Percentiles rank a stretch among this genome's conserved stretches.
Evolutionary conservation across 192 early-diverging fungal genomes (phyloP).

Genomic region (Coemansia sp.): DNA sequence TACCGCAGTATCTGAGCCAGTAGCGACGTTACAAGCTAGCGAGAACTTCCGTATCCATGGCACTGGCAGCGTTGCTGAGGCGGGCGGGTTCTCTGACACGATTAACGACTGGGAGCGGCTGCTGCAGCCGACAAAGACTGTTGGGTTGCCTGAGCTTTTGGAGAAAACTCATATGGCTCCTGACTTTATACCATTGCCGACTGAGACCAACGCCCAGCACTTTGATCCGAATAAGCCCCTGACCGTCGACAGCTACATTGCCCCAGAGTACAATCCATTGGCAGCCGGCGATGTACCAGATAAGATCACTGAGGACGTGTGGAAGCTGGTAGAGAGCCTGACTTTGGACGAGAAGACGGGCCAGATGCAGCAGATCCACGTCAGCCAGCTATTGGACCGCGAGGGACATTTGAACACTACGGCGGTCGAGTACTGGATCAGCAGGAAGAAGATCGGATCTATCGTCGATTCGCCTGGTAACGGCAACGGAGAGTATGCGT

Average conservation of each 20-base stretch:
- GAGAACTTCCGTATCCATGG: conserved; percentile 12
- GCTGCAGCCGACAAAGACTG: conserved; percentile 32
- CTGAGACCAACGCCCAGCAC: neutral
- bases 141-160: conserved; percentile 27
- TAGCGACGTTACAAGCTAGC: neutral
- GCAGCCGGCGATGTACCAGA: conserved; percentile 15
- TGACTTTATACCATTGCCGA: neutral
- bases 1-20: neutral
- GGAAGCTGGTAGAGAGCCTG: conserved; percentile 53
- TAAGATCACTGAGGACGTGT: conserved; percentile 54
- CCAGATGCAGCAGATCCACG: conserved; percentile 70
- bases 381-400: conserved; percentile 52
- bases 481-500: conserved; percentile 43
- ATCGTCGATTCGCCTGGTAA: conserved; percentile 60
- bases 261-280: conserved; percentile 7
- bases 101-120: conserved; percentile 23
- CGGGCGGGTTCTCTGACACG: neutral
- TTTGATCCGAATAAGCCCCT: conserved; percentile 24
- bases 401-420: conserved; percentile 55
- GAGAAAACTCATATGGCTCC: conserved; percentile 6
- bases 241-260: conserved; percentile 22
- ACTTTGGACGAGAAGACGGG: conserved; percentile 60
- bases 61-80: neutral
- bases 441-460: conserved; percentile 57
- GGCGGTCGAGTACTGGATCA: conserved; percentile 59